phyloP scores from a whole-genome alignment of 108 stramenopile species.

The Epithemia pelagica region DNA sequence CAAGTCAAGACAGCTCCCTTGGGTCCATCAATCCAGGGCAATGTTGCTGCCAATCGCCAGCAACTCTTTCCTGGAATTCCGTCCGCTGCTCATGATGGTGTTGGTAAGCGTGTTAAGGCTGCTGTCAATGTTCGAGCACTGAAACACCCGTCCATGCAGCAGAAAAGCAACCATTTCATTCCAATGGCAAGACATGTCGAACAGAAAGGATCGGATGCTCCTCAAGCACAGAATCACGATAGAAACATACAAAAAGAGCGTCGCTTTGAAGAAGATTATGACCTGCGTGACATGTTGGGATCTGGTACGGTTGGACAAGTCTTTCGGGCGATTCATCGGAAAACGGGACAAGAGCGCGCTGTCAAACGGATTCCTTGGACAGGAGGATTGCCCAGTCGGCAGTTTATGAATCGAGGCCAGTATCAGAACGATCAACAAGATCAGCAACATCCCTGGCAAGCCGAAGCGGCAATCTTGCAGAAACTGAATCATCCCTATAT shows the following conservation, averaged over 20 bases:
- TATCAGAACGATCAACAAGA: constrained; percentile 18
- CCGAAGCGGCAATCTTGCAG: constrained; percentile 81
- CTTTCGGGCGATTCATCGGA: constrained; percentile 75
- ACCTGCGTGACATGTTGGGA: constrained; percentile 82
- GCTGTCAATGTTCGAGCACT: constrained; percentile 20
- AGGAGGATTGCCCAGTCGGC: constrained; percentile 19
- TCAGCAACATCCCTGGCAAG: constrained; percentile 38
- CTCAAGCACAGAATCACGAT: constrained; percentile 1
- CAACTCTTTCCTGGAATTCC: background rate
- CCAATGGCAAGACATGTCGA: background rate
- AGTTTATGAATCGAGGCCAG: constrained; percentile 17
- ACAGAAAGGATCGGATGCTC: background rate
- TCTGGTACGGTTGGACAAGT: constrained; percentile 90
- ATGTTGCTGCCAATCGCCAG: background rate
- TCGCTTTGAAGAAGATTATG: constrained; percentile 79
- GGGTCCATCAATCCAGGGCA: constrained; percentile 5
- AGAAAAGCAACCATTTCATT: background rate
- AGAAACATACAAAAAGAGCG: constrained; percentile 7
- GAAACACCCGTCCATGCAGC: constrained; percentile 5
- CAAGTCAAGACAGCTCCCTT: background rate
- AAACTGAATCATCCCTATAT: constrained; percentile 87
- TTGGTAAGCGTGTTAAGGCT: constrained; percentile 3
- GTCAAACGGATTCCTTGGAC: constrained; percentile 80
- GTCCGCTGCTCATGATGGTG: background rate
- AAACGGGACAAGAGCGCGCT: constrained; percentile 77